Evolutionary conservation across 768 basidiomycete species (phyloP).

Genomic region (Naganishia friedmannii): DNA sequence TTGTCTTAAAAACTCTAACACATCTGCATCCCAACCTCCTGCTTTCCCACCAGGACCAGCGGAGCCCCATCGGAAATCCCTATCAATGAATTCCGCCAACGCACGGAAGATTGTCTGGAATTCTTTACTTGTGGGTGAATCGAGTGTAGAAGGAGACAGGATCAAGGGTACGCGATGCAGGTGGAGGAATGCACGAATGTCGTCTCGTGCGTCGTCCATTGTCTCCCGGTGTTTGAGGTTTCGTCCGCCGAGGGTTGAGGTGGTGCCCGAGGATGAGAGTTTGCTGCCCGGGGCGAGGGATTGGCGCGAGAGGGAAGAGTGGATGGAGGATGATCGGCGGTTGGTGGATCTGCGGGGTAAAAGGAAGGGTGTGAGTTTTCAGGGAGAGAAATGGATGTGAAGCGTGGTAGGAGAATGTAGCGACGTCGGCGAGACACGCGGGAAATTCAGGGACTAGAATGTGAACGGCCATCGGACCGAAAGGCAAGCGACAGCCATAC

Average conservation of each 20-base stretch:
- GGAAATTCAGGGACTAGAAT: no score
- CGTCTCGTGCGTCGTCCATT: constrained; percentile 72
- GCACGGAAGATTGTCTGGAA: constrained; percentile 81
- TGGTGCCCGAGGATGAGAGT: constrained; percentile 53
- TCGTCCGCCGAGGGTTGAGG: neutral
- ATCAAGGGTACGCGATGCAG: constrained; percentile 42
- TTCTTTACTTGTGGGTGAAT: constrained; percentile 78
- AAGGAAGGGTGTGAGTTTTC: neutral
- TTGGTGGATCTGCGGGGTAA: neutral
- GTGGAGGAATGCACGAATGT: constrained; percentile 65
- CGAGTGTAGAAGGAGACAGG: constrained; percentile 65
- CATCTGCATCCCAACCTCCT: constrained; percentile 15
- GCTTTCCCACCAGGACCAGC: neutral
- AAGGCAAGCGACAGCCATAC: no score
- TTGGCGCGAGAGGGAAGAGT: constrained; percentile 58
- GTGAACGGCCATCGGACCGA: no score
- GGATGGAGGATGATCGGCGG: constrained; percentile 27
- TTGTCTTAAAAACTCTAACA: constrained; percentile 11
- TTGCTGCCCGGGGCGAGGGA: constrained; percentile 54
- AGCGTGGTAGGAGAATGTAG: neutral
- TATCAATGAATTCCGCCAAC: constrained; percentile 67
- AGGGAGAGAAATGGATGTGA: neutral
- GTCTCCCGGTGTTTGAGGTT: constrained; percentile 69
- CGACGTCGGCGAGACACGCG: no score
- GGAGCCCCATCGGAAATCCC: constrained; percentile 22